A percentile compares a stretch with the other conserved stretches of the same genome.
These are phyloP conservation scores for Chenopodium quinoa DNA, from an alignment of 148 eudicot genomes.

Conservation along the genomic window DNA sequence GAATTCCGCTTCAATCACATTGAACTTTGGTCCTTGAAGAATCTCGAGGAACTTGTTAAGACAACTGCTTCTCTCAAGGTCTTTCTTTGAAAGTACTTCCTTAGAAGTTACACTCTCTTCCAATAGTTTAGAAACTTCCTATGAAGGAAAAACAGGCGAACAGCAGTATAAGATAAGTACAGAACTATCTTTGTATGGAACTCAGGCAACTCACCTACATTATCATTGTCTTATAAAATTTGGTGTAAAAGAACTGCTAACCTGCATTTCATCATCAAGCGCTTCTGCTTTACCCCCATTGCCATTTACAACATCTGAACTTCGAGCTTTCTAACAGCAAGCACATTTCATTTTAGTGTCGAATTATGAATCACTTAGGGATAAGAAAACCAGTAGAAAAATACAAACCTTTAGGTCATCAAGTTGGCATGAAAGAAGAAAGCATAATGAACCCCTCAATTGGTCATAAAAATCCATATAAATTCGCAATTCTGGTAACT, in stretches of 20 bases:
- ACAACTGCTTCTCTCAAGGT: conserved; percentile 26
- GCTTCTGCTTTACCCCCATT: conserved; percentile 30
- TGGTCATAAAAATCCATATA: conserved; percentile 46
- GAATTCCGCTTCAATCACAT: conserved; percentile 58
- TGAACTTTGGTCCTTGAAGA: conserved; percentile 46
- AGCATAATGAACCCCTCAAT: conserved; percentile 44
- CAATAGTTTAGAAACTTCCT: conserved; percentile 52
- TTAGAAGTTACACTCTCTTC: conserved; percentile 25
- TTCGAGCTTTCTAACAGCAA: conserved; percentile 46
- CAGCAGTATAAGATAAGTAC: background rate
- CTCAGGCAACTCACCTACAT: background rate
- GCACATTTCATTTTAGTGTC: conserved; percentile 18
- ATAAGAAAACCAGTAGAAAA: background rate
- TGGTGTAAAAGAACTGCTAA: conserved; percentile 20
- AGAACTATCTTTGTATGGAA: background rate
- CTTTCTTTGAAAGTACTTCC: conserved; percentile 31
- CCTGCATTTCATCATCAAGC: conserved; percentile 58
- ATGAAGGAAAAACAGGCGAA: conserved; percentile 16
- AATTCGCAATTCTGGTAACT: conserved; percentile 33
- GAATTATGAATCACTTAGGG: background rate
- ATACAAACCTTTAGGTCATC: conserved; percentile 56
- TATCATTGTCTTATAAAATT: background rate
- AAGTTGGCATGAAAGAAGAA: conserved; percentile 49
- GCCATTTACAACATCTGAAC: conserved; percentile 32
- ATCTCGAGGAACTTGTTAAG: conserved; percentile 48